Conservation (phyloP, 768 basidiomycete genomes). For the Boletus vermiculosoides region DNA sequence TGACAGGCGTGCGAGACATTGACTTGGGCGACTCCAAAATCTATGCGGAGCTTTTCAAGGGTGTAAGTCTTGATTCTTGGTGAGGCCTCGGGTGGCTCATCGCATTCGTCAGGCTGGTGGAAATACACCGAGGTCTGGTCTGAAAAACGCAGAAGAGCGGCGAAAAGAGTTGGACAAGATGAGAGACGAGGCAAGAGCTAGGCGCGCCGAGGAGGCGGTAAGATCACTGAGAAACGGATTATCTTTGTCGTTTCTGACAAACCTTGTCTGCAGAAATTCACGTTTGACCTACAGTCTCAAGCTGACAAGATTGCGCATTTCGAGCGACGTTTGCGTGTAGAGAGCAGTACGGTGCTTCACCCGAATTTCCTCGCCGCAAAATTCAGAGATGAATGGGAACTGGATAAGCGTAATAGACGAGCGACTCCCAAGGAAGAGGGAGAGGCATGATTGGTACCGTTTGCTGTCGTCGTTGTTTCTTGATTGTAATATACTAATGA, state of each 20-base stretch:
- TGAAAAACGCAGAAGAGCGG: constrained; percentile 63
- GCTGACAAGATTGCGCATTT: constrained; percentile 61
- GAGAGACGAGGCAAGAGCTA: constrained; percentile 66
- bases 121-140: constrained; percentile 43
- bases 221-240: constrained; percentile 14
- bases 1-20: constrained; percentile 53
- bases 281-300: constrained; percentile 59
- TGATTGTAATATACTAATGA: constrained; percentile 17
- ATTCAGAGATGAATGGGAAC: constrained; percentile 53
- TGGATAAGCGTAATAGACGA: constrained; percentile 34
- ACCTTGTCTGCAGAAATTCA: constrained; percentile 37
- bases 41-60: constrained; percentile 64
- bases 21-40: constrained; percentile 60
- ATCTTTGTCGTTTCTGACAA: constrained; percentile 9
- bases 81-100: background rate
- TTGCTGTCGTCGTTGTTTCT: background rate
- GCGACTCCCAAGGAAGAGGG: constrained; percentile 29
- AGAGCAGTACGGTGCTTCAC: constrained; percentile 55
- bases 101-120: constrained; percentile 38
- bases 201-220: constrained; percentile 55
- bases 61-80: constrained; percentile 35
- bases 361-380: constrained; percentile 61
- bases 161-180: constrained; percentile 64
- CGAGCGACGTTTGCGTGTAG: constrained; percentile 51
- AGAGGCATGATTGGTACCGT: constrained; percentile 26